Percentiles rank a stretch among this genome's conserved stretches.
phyloP scores from a whole-genome alignment of 257 asterid genomes.

The Ilex asprella region DNA sequence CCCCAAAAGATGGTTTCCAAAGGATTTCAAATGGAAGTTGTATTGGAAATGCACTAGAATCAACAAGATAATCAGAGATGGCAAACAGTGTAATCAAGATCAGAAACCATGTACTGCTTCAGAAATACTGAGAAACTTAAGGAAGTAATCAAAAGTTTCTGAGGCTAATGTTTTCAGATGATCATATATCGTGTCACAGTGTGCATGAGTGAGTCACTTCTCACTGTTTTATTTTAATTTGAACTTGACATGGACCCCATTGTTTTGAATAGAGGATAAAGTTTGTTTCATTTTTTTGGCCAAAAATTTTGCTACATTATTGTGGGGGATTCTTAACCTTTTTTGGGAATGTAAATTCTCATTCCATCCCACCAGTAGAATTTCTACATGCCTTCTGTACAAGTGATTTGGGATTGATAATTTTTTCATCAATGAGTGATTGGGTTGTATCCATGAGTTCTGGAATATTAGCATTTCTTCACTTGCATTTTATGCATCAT shows the following conservation, averaged over 20 bases:
- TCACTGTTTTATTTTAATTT: neutral
- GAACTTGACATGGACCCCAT: neutral
- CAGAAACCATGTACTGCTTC: constrained; percentile 8
- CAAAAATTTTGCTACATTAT: no score
- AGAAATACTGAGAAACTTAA: neutral
- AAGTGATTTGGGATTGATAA: neutral
- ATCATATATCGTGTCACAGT: neutral
- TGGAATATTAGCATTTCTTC: neutral
- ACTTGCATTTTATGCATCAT: neutral
- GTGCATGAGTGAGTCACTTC: neutral
- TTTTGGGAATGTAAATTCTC: no score
- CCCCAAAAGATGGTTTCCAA: constrained; percentile 34
- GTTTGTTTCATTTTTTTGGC: no score
- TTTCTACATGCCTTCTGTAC: neutral
- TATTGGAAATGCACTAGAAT: constrained; percentile 39
- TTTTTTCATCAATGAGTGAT: neutral
- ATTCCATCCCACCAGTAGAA: neutral
- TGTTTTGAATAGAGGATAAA: neutral
- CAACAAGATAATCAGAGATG: constrained; percentile 17
- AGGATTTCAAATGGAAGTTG: constrained; percentile 45
- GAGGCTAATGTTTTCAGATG: neutral
- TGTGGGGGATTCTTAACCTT: no score
- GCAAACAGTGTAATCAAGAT: constrained; percentile 13
- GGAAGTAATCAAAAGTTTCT: neutral
- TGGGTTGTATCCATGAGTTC: no score